Conservation (phyloP, 495 filamentous ascomycete genomes). For the Penicillium bialowiezense region DNA sequence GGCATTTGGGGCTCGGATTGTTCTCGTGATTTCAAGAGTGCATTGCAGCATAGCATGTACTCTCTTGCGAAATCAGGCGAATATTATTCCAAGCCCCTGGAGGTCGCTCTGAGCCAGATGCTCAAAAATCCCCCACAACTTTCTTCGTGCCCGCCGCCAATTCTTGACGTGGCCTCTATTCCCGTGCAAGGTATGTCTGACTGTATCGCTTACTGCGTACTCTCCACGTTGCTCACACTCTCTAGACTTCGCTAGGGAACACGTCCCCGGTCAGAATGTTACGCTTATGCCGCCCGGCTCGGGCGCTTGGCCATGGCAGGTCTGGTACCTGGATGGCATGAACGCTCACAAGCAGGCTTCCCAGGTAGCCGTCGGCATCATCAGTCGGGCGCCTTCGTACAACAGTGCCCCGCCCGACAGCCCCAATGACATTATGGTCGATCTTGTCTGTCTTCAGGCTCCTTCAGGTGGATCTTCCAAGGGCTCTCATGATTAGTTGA, state of each 20-base stretch:
- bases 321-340: slow-evolving; percentile 41
- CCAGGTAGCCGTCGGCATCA: slow-evolving; percentile 42
- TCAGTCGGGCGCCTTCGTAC: slow-evolving; percentile 36
- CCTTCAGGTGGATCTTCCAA: slow-evolving; percentile 21
- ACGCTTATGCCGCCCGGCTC: slow-evolving; percentile 31
- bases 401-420: slow-evolving; percentile 20
- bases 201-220: background rate
- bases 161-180: slow-evolving; percentile 38
- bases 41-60: slow-evolving; percentile 29
- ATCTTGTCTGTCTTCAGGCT: slow-evolving; percentile 41
- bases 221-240: slow-evolving; percentile 2
- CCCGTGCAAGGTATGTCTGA: slow-evolving; percentile 34
- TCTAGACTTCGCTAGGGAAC: slow-evolving; percentile 37
- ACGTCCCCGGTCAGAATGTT: slow-evolving; percentile 23
- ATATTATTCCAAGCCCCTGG: slow-evolving; percentile 31
- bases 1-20: slow-evolving; percentile 40
- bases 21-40: slow-evolving; percentile 31
- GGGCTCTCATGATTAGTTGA: slow-evolving; percentile 11
- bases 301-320: slow-evolving; percentile 34
- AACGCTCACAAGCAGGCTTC: slow-evolving; percentile 33
- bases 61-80: slow-evolving; percentile 25
- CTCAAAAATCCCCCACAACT: slow-evolving; percentile 20
- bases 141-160: slow-evolving; percentile 26
- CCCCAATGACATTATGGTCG: slow-evolving; percentile 35
- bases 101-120: slow-evolving; percentile 31